These are phyloP conservation scores for Terfezia boudieri DNA, from an alignment of 495 filamentous ascomycete species.

Conservation along the genomic window DNA sequence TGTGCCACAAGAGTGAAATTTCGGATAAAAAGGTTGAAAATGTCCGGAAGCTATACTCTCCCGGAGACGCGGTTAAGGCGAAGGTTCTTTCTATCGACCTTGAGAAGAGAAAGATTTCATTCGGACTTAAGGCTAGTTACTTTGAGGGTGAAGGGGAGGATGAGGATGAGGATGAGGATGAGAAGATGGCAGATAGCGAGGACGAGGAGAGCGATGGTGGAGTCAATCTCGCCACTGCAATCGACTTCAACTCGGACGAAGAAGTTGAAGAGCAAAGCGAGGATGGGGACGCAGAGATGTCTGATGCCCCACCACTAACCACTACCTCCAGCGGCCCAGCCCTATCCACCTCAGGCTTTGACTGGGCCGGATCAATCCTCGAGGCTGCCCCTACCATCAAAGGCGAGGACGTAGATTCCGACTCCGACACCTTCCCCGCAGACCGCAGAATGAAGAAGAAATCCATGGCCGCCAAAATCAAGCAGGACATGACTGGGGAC, in stretches of 20 bases:
- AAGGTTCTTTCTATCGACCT: conserved; percentile 57
- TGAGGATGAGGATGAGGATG: conserved; percentile 27
- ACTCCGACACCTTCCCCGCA: conserved; percentile 22
- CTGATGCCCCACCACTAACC: conserved; percentile 14
- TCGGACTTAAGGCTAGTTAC: conserved; percentile 82
- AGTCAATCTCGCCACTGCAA: conserved; percentile 25
- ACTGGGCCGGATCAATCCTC: conserved; percentile 52
- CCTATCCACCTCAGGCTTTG: conserved; percentile 60
- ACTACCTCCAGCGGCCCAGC: conserved; percentile 25
- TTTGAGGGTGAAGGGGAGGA: conserved; percentile 41
- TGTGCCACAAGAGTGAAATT: conserved; percentile 82
- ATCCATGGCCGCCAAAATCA: conserved; percentile 52
- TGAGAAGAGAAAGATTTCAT: conserved; percentile 51
- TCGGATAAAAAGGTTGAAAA: conserved; percentile 57
- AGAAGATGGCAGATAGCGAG: conserved; percentile 24
- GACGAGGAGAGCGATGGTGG: conserved; percentile 26
- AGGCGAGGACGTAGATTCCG: conserved; percentile 24
- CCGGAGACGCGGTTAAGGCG: conserved; percentile 79
- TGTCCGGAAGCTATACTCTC: conserved; percentile 60
- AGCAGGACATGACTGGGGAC: conserved; percentile 70
- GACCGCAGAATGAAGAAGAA: conserved; percentile 52
- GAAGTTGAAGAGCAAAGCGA: conserved; percentile 28
- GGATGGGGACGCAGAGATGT: conserved; percentile 27
- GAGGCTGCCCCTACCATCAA: conserved; percentile 23
- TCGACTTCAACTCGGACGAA: conserved; percentile 17